Conservation (phyloP, 768 basidiomycete genomes). For the Phanerochaete sordida region DNA sequence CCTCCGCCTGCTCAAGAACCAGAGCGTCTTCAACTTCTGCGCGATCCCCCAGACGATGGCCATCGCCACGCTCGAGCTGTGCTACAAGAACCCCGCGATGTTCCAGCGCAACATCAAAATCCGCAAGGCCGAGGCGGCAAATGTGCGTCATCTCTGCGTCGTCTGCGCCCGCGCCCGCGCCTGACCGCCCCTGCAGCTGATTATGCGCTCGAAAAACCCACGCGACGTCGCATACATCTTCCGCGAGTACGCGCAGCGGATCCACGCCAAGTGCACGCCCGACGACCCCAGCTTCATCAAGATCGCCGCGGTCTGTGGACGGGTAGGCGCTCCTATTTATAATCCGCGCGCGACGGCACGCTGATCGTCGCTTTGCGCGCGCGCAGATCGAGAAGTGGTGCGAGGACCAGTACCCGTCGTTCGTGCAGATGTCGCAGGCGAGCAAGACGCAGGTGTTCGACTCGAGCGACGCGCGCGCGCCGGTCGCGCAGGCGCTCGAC, state of each 20-base stretch:
- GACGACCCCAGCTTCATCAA: conserved; percentile 86
- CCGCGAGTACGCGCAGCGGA: conserved; percentile 73
- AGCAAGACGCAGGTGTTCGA: conserved; percentile 32
- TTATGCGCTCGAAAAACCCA: conserved; percentile 89
- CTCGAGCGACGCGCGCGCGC: conserved; percentile 53
- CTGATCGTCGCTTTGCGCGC: not conserved
- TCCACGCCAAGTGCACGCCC: conserved; percentile 76
- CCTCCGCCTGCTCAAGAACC: conserved; percentile 79
- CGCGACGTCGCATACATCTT: conserved; percentile 89
- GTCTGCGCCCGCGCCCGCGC: not conserved
- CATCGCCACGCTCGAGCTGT: conserved; percentile 86
- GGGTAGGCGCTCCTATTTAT: conserved; percentile 43
- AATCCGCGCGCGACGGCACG: not conserved
- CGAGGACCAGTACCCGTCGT: conserved; percentile 92
- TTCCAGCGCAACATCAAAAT: conserved; percentile 92
- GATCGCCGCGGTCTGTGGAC: conserved; percentile 79
- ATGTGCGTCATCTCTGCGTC: conserved; percentile 41
- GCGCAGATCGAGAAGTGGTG: conserved; percentile 88
- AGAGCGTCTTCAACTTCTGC: conserved; percentile 93
- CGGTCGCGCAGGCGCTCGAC: conserved; percentile 43
- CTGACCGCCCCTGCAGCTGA: conserved; percentile 50
- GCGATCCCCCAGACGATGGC: conserved; percentile 96
- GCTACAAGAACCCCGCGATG: conserved; percentile 91
- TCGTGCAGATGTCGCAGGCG: conserved; percentile 46
- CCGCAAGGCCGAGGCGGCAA: conserved; percentile 84